phyloP scores from a whole-genome alignment of 768 basidiomycete species.

The Kwoniella shandongensis region DNA sequence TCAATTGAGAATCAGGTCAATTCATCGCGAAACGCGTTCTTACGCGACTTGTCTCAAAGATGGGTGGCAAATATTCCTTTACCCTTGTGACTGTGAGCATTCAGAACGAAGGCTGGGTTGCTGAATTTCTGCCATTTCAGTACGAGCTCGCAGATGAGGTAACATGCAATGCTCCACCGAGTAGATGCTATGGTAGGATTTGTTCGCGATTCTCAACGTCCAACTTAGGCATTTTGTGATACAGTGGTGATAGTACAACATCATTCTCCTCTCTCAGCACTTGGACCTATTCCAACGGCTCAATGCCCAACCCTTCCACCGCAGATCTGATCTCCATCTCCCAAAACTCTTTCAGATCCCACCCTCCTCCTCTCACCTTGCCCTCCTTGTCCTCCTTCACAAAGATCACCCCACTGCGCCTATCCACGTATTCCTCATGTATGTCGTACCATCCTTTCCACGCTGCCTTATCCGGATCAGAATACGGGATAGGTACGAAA shows the following conservation, averaged over 20 bases:
- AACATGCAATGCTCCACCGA: too few species aligned
- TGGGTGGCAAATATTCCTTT: slow-evolving; percentile 1
- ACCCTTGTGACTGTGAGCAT: not conserved
- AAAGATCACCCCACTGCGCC: slow-evolving; percentile 30
- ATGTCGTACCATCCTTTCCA: slow-evolving; percentile 23
- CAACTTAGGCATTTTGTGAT: too few species aligned
- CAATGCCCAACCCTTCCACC: slow-evolving; percentile 41
- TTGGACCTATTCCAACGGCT: slow-evolving; percentile 24
- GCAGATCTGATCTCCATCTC: slow-evolving; percentile 43
- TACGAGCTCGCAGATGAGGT: too few species aligned
- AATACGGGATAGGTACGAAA: slow-evolving; percentile 48
- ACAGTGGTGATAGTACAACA: not conserved
- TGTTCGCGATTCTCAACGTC: too few species aligned
- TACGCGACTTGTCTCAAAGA: not conserved
- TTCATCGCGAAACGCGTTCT: too few species aligned
- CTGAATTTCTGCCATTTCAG: too few species aligned
- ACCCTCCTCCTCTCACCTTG: slow-evolving; percentile 45
- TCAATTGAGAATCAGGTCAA: too few species aligned
- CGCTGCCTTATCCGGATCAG: slow-evolving; percentile 19
- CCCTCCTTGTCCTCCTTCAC: slow-evolving; percentile 43
- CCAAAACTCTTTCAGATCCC: slow-evolving; percentile 43
- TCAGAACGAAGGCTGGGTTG: too few species aligned
- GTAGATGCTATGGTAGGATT: too few species aligned
- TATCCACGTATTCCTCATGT: slow-evolving; percentile 39
- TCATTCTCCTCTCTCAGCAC: not conserved